Evolutionary conservation across 805 yeast genomes (phyloP).

Genomic region (Candida coleopterorum): DNA sequence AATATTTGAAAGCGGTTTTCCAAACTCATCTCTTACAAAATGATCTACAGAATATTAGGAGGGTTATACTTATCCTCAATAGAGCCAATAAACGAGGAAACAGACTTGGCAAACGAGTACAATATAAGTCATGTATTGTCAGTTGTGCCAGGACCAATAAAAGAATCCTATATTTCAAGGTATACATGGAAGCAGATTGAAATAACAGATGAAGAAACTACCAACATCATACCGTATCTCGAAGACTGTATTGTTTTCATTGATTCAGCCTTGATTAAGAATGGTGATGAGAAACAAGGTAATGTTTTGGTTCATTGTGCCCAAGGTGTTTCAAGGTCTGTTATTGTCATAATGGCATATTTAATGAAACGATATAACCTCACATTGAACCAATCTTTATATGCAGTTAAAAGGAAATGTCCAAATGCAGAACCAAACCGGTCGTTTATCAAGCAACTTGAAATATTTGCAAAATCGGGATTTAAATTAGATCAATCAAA

Average conservation of each 20-base stretch:
- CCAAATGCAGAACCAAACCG: constrained; percentile 64
- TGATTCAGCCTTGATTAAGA: constrained; percentile 49
- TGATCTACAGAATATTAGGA: constrained; percentile 64
- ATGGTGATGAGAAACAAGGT: constrained; percentile 23
- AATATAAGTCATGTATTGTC: constrained; percentile 73
- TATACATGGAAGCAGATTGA: constrained; percentile 58
- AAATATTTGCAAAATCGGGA: constrained; percentile 46
- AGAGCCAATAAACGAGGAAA: constrained; percentile 53
- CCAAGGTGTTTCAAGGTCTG: constrained; percentile 50
- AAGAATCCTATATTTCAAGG: constrained; percentile 40
- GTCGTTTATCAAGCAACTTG: constrained; percentile 68
- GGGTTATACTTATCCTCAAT: constrained; percentile 73
- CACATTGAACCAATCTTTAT: constrained; percentile 55
- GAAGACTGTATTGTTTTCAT: constrained; percentile 63
- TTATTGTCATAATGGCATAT: constrained; percentile 41
- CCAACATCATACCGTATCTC: constrained; percentile 61
- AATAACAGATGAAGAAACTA: constrained; percentile 66
- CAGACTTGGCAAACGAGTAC: constrained; percentile 46
- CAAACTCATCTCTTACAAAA: constrained; percentile 4
- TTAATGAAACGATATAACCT: constrained; percentile 53
- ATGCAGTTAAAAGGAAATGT: constrained; percentile 68
- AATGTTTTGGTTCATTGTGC: constrained; percentile 50
- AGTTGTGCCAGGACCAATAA: constrained; percentile 59
- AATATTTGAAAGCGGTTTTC: neutral
- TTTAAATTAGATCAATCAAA: constrained; percentile 21